Evolutionary conservation across 2,329 filamentous ascomycete species (phyloP).

Genomic region (Annulohypoxylon truncatum): DNA sequence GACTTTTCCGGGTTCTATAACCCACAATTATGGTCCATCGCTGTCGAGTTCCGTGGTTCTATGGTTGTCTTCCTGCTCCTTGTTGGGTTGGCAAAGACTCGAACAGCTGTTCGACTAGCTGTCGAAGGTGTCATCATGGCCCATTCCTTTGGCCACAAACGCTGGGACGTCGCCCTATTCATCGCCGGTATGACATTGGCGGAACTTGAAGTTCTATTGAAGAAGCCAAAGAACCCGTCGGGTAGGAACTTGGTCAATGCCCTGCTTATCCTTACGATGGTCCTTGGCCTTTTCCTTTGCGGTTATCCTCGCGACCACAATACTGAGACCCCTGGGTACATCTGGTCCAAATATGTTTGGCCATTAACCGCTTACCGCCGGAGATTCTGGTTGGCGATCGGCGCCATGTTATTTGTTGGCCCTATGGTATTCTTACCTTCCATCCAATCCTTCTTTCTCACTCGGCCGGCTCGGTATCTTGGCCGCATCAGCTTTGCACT

Average conservation of each 20-base stretch:
- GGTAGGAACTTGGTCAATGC: conserved; percentile 39
- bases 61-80: conserved; percentile 51
- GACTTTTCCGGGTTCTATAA: conserved; percentile 50
- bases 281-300: conserved; percentile 46
- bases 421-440: conserved; percentile 45
- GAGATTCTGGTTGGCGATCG: conserved; percentile 47
- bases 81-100: conserved; percentile 46
- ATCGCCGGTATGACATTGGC: conserved; percentile 48
- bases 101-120: conserved; percentile 43
- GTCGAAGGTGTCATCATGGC: conserved; percentile 42
- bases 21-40: conserved; percentile 52
- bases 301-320: conserved; percentile 48
- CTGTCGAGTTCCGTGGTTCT: conserved; percentile 51
- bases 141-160: conserved; percentile 46
- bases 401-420: conserved; percentile 53
- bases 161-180: conserved; percentile 49
- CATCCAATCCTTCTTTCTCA: conserved; percentile 44
- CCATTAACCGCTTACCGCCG: conserved; percentile 48
- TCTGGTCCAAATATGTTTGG: conserved; percentile 48
- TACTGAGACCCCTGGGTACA: conserved; percentile 45
- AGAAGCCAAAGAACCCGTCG: conserved; percentile 40
- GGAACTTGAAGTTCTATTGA: conserved; percentile 44
- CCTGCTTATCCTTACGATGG: conserved; percentile 39
- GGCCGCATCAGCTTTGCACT: conserved; percentile 68
- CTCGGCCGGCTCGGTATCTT: conserved; percentile 63